These are phyloP conservation scores for Lactarius tabidus DNA, from an alignment of 768 basidiomycete genomes.

Conservation along the genomic window DNA sequence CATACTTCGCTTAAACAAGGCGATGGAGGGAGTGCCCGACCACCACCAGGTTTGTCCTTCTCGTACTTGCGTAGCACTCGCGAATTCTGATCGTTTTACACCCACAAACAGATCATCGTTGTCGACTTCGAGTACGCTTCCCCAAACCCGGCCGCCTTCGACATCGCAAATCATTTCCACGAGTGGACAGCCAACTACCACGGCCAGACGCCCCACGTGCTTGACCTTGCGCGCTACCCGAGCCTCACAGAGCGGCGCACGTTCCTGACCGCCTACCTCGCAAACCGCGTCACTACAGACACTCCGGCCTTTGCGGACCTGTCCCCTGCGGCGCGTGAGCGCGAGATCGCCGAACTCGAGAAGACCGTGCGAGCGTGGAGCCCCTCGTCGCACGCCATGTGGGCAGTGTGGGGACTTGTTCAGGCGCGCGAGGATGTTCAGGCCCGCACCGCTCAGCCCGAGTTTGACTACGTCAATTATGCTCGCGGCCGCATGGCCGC, in stretches of 20 bases:
- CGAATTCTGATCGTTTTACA: slow-evolving; percentile 23
- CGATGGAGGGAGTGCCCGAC: slow-evolving; percentile 54
- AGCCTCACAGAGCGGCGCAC: slow-evolving; percentile 64
- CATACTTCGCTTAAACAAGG: slow-evolving; percentile 63
- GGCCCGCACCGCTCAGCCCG: slow-evolving; percentile 52
- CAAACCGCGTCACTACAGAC: slow-evolving; percentile 37
- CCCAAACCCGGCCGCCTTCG: slow-evolving; percentile 88
- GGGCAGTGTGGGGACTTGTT: slow-evolving; percentile 93
- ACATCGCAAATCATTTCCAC: slow-evolving; percentile 95
- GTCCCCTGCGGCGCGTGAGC: slow-evolving; percentile 34
- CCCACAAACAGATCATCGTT: slow-evolving; percentile 66
- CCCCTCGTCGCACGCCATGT: slow-evolving; percentile 85
- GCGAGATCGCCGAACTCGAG: slow-evolving; percentile 58
- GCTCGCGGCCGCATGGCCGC: slow-evolving; percentile 61
- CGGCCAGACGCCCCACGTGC: slow-evolving; percentile 59
- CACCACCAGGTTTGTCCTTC: slow-evolving; percentile 64
- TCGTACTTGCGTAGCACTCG: slow-evolving; percentile 13
- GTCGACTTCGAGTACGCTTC: slow-evolving; percentile 98
- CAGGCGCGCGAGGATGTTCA: slow-evolving; percentile 78
- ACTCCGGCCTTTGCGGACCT: slow-evolving; percentile 25
- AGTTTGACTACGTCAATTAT: slow-evolving; percentile 90
- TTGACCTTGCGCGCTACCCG: slow-evolving; percentile 67
- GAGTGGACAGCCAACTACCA: slow-evolving; percentile 97
- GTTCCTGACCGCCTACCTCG: slow-evolving; percentile 84
- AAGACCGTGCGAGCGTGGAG: slow-evolving; percentile 83